Percentiles rank a stretch among this genome's conserved stretches.
Conservation (phyloP, 1,284 basidiomycete species). For the Erythrobasidium hasegawianum region DNA sequence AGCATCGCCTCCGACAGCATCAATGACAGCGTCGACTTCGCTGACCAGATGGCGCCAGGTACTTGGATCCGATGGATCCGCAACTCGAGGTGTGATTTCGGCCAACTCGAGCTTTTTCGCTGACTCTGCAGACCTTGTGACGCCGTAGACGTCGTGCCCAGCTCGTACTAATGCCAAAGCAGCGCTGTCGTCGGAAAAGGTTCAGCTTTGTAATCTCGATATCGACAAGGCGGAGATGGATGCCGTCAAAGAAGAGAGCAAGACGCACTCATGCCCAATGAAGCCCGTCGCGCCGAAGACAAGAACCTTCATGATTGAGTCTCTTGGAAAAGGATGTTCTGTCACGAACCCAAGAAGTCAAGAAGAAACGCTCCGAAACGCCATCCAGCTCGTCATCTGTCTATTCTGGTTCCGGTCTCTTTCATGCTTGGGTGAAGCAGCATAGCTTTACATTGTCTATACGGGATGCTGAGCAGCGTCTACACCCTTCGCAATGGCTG, state of each 20-base stretch:
- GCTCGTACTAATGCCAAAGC: slow-evolving; percentile 56
- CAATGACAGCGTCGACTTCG: slow-evolving; percentile 55
- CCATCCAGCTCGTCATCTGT: background rate
- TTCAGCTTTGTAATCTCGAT: background rate
- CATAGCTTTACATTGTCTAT: no score
- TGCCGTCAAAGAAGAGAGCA: no score
- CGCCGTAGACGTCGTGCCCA: slow-evolving; percentile 58
- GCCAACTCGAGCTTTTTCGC: slow-evolving; percentile 52
- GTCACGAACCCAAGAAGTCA: no score
- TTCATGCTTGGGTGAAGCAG: no score
- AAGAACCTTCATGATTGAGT: slow-evolving; percentile 47
- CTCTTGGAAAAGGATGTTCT: background rate
- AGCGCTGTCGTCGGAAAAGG: slow-evolving; percentile 37
- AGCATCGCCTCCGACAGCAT: slow-evolving; percentile 47
- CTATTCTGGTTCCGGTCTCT: no score
- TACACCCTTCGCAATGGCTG: no score
- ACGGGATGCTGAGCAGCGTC: no score
- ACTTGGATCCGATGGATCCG: slow-evolving; percentile 50
- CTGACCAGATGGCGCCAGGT: slow-evolving; percentile 52
- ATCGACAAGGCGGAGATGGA: no score
- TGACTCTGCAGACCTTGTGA: slow-evolving; percentile 53
- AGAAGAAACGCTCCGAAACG: background rate
- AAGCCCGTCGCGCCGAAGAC: slow-evolving; percentile 54
- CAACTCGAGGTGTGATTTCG: slow-evolving; percentile 57
- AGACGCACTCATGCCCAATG: slow-evolving; percentile 50